These are phyloP conservation scores for Boletus pseudopeckii DNA, from an alignment of 768 basidiomycete species.

Conservation along the genomic window DNA sequence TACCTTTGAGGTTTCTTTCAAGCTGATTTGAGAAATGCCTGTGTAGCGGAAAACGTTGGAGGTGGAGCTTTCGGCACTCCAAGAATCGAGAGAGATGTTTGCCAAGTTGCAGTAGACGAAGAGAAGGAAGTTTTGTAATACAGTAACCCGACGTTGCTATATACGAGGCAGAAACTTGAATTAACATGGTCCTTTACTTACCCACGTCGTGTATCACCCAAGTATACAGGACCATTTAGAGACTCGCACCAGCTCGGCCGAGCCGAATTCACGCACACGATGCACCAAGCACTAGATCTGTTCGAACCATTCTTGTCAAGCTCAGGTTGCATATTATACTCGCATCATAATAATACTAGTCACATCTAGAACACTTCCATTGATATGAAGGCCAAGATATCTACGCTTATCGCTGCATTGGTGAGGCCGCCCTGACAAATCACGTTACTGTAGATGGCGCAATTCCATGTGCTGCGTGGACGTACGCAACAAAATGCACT, in stretches of 20 bases:
- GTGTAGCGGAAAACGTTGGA: conserved; percentile 45
- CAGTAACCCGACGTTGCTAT: background rate
- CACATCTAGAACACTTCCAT: too few species aligned
- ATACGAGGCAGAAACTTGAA: background rate
- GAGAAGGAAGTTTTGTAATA: background rate
- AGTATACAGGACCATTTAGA: background rate
- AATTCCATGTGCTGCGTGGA: too few species aligned
- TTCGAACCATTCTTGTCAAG: background rate
- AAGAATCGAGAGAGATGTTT: conserved; percentile 75
- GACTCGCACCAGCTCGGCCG: too few species aligned
- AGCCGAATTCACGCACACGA: background rate
- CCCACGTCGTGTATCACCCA: background rate
- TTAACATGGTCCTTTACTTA: background rate
- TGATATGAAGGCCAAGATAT: too few species aligned
- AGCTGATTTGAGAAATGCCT: background rate
- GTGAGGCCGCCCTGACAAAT: too few species aligned
- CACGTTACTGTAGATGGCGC: too few species aligned
- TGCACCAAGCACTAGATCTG: background rate
- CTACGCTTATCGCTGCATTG: too few species aligned
- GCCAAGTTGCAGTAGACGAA: conserved; percentile 49
- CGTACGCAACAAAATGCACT: too few species aligned
- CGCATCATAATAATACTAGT: too few species aligned
- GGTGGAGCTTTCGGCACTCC: conserved; percentile 73
- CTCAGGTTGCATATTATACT: too few species aligned
- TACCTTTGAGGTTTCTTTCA: too few species aligned